phyloP scores from a whole-genome alignment of 352 stramenopile species.

The Globisporangium emineosum region DNA sequence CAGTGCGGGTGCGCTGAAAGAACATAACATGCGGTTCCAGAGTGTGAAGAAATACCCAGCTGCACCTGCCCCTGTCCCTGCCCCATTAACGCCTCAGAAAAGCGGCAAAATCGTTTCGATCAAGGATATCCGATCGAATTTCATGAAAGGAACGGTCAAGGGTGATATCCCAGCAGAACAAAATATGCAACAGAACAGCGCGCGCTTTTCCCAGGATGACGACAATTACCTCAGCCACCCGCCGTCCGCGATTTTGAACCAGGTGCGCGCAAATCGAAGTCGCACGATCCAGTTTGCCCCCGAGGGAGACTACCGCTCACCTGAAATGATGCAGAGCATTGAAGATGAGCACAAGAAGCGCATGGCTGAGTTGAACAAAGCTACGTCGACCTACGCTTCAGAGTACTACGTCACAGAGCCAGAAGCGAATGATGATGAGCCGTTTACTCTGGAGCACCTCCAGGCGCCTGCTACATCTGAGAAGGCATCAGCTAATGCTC shows the following conservation, averaged over 20 bases:
- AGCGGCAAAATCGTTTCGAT: slow-evolving; percentile 41
- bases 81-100: slow-evolving; percentile 7
- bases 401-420: slow-evolving; percentile 11
- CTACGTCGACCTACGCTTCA: slow-evolving; percentile 12
- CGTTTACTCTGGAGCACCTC: slow-evolving; percentile 19
- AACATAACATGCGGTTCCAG: slow-evolving; percentile 13
- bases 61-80: neutral
- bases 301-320: slow-evolving; percentile 29
- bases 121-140: slow-evolving; percentile 26
- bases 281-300: slow-evolving; percentile 36
- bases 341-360: slow-evolving; percentile 44
- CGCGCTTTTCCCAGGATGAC: slow-evolving; percentile 15
- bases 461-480: slow-evolving; percentile 2
- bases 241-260: slow-evolving; percentile 39
- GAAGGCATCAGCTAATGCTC: neutral
- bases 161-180: slow-evolving; percentile 10
- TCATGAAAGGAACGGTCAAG: slow-evolving; percentile 17
- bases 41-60: slow-evolving; percentile 9
- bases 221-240: slow-evolving; percentile 26
- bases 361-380: slow-evolving; percentile 29
- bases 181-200: neutral
- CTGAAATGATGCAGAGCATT: slow-evolving; percentile 30
- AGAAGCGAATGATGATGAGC: slow-evolving; percentile 15
- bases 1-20: slow-evolving; percentile 3
- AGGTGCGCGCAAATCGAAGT: slow-evolving; percentile 45